phyloP scores from a whole-genome alignment of 305 asterid species.

The Solanum hybrid region DNA sequence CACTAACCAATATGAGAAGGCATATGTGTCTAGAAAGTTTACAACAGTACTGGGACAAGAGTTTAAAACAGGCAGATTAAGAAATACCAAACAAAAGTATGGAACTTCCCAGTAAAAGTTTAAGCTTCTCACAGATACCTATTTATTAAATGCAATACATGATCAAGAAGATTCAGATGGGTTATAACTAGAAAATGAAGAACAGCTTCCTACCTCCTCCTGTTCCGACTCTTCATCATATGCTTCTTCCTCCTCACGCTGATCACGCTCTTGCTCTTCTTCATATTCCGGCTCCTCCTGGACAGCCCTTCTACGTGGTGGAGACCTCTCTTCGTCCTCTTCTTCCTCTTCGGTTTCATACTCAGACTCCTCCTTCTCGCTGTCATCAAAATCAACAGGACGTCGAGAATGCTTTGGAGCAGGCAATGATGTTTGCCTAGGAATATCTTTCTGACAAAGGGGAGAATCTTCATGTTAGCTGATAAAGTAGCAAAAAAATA shows the following conservation, averaged over 20 bases:
- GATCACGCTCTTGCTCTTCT: slow-evolving; percentile 34
- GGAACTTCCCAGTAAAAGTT: not conserved
- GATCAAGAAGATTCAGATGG: not conserved
- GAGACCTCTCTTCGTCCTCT: slow-evolving; percentile 70
- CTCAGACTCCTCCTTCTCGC: slow-evolving; percentile 91
- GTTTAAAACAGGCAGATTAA: not conserved
- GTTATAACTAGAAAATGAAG: not conserved
- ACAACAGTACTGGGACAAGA: not conserved
- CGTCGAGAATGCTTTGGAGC: slow-evolving; percentile 65
- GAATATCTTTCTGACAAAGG: slow-evolving; percentile 34
- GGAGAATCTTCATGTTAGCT: not conserved
- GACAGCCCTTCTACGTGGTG: slow-evolving; percentile 42
- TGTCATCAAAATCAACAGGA: slow-evolving; percentile 64
- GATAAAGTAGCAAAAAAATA: not conserved
- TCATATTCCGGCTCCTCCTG: slow-evolving; percentile 62
- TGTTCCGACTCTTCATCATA: slow-evolving; percentile 85
- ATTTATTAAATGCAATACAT: slow-evolving; percentile 1
- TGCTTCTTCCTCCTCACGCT: slow-evolving; percentile 55
- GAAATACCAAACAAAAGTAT: not conserved
- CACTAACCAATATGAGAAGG: not conserved
- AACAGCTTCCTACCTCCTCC: slow-evolving; percentile 56
- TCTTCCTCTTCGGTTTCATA: slow-evolving; percentile 96
- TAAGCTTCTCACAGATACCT: not conserved
- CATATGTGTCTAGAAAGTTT: not conserved
- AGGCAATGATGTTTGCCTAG: slow-evolving; percentile 46